Evolutionary conservation across 2,329 filamentous ascomycete genomes (phyloP).

Genomic region (Phaeoacremonium minimum): DNA sequence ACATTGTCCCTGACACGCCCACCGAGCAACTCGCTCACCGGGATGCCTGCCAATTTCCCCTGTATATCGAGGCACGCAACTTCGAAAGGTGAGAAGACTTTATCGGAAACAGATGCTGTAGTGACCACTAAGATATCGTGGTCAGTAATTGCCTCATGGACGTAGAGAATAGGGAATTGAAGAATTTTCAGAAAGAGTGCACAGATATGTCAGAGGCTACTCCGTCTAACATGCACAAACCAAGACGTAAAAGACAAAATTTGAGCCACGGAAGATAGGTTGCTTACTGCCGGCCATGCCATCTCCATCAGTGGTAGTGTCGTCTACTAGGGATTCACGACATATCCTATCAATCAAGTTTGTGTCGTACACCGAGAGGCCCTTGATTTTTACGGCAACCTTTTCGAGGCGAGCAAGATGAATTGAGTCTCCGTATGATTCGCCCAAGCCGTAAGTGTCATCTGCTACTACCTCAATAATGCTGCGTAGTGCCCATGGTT

Average conservation of each 20-base stretch:
- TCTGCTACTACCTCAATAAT: constrained; percentile 32
- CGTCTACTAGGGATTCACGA: constrained; percentile 11
- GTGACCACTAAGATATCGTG: too few species aligned
- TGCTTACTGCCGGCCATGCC: constrained; percentile 25
- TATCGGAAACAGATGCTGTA: constrained; percentile 32
- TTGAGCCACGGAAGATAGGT: too few species aligned
- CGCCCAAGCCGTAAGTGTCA: constrained; percentile 29
- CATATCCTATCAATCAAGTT: constrained; percentile 20
- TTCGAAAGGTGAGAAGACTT: constrained; percentile 36
- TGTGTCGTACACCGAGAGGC: constrained; percentile 20
- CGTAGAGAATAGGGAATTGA: too few species aligned
- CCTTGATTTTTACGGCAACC: constrained; percentile 23
- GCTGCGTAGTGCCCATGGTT: constrained; percentile 35
- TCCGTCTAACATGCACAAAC: too few species aligned
- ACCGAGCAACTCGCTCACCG: constrained; percentile 32
- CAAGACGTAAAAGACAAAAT: too few species aligned
- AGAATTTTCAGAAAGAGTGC: too few species aligned
- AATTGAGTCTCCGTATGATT: constrained; percentile 33
- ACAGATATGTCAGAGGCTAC: too few species aligned
- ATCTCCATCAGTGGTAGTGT: constrained; percentile 17
- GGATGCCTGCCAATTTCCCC: constrained; percentile 31
- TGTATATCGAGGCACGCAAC: constrained; percentile 37
- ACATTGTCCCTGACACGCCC: constrained; percentile 31
- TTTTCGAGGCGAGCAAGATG: constrained; percentile 27
- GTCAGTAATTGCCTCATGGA: too few species aligned